Evolutionary conservation across 805 yeast species (phyloP).

Genomic region (Sugiyamaella americana): DNA sequence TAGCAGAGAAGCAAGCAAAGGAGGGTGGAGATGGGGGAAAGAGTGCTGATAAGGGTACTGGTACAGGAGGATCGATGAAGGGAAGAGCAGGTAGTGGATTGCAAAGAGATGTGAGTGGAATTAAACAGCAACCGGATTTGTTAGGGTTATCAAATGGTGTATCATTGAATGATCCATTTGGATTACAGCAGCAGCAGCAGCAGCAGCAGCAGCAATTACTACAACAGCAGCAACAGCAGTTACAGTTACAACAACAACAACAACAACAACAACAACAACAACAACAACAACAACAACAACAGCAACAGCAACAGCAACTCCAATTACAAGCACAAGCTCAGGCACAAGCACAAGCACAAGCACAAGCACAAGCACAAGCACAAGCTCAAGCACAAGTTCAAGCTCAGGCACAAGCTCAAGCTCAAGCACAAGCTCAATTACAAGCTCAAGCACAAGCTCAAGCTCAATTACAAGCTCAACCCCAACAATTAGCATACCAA

Average conservation of each 20-base stretch:
- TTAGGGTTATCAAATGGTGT: neutral
- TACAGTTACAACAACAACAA: slow-evolving; percentile 10
- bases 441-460: slow-evolving; percentile 23
- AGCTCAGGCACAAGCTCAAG: slow-evolving; percentile 16
- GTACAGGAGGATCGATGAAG: slow-evolving; percentile 1
- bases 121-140: slow-evolving; percentile 8
- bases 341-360: slow-evolving; percentile 11
- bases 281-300: slow-evolving; percentile 1
- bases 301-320: slow-evolving; percentile 22
- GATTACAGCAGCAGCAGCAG: slow-evolving; percentile 19
- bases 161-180: slow-evolving; percentile 12
- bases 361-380: slow-evolving; percentile 15
- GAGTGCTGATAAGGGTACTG: slow-evolving; percentile 10
- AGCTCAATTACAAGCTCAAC: slow-evolving; percentile 18
- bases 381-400: slow-evolving; percentile 19
- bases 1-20: slow-evolving; percentile 55
- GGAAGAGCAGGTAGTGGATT: neutral
- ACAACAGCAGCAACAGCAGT: slow-evolving; percentile 12
- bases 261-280: slow-evolving; percentile 17
- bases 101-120: no score
- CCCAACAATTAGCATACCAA: slow-evolving; percentile 16
- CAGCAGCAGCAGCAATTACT: slow-evolving; percentile 15
- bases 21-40: neutral
- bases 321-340: slow-evolving; percentile 19
- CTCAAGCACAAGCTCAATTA: slow-evolving; percentile 20